Evolutionary conservation across 2,329 filamentous ascomycete genomes (phyloP).

Genomic region (Ceratocystiopsis brevicomis): DNA sequence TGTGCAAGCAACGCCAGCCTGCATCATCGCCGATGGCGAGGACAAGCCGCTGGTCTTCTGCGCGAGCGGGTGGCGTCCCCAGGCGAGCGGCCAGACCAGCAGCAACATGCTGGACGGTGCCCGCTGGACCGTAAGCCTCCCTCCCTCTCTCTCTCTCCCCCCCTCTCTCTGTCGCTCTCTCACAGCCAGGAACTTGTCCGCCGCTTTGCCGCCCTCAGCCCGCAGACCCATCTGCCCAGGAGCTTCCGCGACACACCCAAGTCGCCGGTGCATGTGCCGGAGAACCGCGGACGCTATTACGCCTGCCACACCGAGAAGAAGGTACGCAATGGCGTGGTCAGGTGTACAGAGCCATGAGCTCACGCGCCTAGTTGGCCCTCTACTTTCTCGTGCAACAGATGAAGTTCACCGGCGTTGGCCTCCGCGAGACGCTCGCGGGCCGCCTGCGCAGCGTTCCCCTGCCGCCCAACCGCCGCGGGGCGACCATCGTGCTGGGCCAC

Average conservation of each 20-base stretch:
- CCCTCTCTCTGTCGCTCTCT: too few relatives aligned
- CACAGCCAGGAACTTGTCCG: constrained; percentile 1
- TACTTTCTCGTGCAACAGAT: constrained; percentile 5
- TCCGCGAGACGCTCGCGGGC: constrained; percentile 3
- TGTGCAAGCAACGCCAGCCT: constrained; percentile 4
- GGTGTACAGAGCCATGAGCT: not conserved
- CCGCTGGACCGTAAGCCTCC: constrained; percentile 2
- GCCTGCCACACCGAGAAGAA: constrained; percentile 9
- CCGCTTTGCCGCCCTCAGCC: not conserved
- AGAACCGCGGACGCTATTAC: constrained; percentile 3
- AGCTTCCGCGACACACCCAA: constrained; percentile 5
- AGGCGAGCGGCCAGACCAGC: not conserved
- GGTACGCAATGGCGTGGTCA: not conserved
- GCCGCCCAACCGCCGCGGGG: not conserved
- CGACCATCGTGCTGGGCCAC: constrained; percentile 6
- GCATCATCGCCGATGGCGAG: constrained; percentile 1
- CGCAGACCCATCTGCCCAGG: not conserved
- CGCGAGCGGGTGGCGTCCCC: constrained; percentile 5
- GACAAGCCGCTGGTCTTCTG: not conserved
- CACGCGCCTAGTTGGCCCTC: constrained; percentile 1
- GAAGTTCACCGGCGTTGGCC: not conserved
- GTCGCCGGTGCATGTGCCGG: not conserved
- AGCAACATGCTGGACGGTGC: not conserved
- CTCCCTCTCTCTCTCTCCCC: too few relatives aligned
- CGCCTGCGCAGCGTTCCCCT: not conserved